Percentiles rank a stretch among this genome's conserved stretches.
These are phyloP conservation scores for Eutypella sp. DNA, from an alignment of 2,329 filamentous ascomycete species.

Conservation along the genomic window DNA sequence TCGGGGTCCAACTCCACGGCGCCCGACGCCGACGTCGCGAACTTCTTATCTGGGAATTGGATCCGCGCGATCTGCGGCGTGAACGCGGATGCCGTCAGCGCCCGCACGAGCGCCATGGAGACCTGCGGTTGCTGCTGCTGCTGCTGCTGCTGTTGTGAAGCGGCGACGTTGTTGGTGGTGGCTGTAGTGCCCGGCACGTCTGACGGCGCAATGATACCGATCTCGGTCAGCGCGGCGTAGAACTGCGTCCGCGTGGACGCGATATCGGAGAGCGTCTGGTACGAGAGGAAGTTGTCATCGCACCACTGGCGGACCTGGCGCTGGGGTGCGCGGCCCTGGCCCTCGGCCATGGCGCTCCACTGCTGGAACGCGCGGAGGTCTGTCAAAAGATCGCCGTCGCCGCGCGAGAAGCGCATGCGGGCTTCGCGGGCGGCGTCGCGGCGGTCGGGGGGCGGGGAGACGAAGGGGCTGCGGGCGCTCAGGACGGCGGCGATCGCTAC, in stretches of 20 bases:
- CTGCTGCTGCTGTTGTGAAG: neutral
- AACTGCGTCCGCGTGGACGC: conserved; percentile 82
- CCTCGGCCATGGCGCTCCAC: conserved; percentile 64
- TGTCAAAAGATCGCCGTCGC: conserved; percentile 83
- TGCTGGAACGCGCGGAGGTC: conserved; percentile 79
- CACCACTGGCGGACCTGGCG: conserved; percentile 72
- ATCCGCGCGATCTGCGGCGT: conserved; percentile 87
- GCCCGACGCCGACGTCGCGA: conserved; percentile 78
- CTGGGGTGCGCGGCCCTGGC: conserved; percentile 48
- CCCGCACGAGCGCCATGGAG: conserved; percentile 54
- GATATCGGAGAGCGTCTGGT: conserved; percentile 82
- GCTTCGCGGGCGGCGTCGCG: conserved; percentile 77
- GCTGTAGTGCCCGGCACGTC: conserved; percentile 21
- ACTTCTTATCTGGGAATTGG: conserved; percentile 93
- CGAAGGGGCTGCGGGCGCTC: conserved; percentile 82
- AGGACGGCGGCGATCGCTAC: conserved; percentile 87
- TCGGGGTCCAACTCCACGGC: conserved; percentile 92
- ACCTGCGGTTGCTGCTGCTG: conserved; percentile 6
- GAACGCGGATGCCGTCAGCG: conserved; percentile 68
- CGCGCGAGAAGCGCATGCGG: conserved; percentile 65
- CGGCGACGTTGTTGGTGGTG: conserved; percentile 24
- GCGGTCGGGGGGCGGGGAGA: conserved; percentile 70
- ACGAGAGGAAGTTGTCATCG: conserved; percentile 77
- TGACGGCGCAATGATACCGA: conserved; percentile 62
- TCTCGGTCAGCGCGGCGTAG: conserved; percentile 77